phyloP scores from a whole-genome alignment of 1,139 yeast genomes.

The Zygosaccharomyces pseudobailii region DNA sequence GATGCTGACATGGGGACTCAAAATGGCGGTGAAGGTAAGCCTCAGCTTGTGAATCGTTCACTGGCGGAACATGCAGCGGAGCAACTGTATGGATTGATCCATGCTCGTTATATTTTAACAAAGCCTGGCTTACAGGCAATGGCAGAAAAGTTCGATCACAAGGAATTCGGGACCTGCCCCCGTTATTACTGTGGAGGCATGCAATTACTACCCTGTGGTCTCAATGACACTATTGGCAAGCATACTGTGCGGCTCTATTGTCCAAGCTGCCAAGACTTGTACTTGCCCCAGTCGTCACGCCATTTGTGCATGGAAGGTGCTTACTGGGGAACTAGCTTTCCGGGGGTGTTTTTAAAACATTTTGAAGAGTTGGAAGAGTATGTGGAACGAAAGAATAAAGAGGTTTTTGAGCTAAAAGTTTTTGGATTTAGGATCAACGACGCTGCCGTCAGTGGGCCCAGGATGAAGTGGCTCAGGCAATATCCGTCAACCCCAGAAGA shows the following conservation, averaged over 20 bases:
- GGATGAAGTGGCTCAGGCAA: slow-evolving; percentile 92
- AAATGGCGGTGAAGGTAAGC: slow-evolving; percentile 17
- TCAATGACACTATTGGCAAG: slow-evolving; percentile 84
- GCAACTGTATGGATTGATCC: slow-evolving; percentile 85
- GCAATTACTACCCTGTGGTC: slow-evolving; percentile 87
- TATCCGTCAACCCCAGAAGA: slow-evolving; percentile 60
- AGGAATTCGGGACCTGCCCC: slow-evolving; percentile 90
- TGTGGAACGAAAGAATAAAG: slow-evolving; percentile 48
- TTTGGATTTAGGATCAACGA: slow-evolving; percentile 87
- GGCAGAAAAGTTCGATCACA: slow-evolving; percentile 92
- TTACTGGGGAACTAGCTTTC: slow-evolving; percentile 92
- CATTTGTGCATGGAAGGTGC: slow-evolving; percentile 92
- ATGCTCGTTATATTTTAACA: slow-evolving; percentile 84
- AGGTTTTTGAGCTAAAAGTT: slow-evolving; percentile 60
- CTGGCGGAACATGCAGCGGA: slow-evolving; percentile 87
- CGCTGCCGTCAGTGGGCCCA: slow-evolving; percentile 72
- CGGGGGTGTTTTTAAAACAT: slow-evolving; percentile 85
- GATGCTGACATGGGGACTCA: slow-evolving; percentile 17
- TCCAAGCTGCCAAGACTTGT: slow-evolving; percentile 90
- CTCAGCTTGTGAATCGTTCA: slow-evolving; percentile 44
- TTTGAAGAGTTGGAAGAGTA: slow-evolving; percentile 72
- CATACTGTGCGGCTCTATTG: slow-evolving; percentile 91
- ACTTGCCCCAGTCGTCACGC: slow-evolving; percentile 79
- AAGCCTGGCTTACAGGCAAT: slow-evolving; percentile 87
- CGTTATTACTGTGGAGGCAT: slow-evolving; percentile 88